These are phyloP conservation scores for Penicillium robsamsonii DNA, from an alignment of 495 filamentous ascomycete species.

Conservation along the genomic window DNA sequence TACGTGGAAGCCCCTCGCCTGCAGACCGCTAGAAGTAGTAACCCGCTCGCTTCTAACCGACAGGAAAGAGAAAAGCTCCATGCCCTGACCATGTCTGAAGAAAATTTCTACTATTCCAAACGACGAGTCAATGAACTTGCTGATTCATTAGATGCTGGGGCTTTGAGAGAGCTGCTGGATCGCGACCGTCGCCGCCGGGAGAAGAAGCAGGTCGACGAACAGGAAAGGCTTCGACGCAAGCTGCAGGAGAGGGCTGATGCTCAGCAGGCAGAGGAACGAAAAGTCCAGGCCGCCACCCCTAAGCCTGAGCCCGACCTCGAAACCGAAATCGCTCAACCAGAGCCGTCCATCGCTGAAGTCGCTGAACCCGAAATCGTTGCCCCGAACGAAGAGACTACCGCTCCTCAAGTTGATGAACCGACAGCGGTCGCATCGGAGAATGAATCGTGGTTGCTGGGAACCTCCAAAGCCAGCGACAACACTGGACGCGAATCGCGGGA, in stretches of 20 bases:
- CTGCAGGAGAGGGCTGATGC: constrained; percentile 69
- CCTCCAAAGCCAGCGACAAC: constrained; percentile 29
- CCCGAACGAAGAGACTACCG: neutral
- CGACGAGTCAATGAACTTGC: constrained; percentile 77
- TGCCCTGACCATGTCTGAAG: constrained; percentile 53
- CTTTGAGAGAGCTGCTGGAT: constrained; percentile 79
- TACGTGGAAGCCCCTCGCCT: constrained; percentile 64
- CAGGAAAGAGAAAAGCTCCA: constrained; percentile 41
- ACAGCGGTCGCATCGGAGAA: constrained; percentile 11
- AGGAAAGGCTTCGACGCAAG: constrained; percentile 65
- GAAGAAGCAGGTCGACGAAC: constrained; percentile 66
- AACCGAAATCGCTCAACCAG: neutral
- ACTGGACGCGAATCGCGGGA: constrained; percentile 32
- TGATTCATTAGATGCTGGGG: constrained; percentile 75
- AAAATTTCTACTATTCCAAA: constrained; percentile 58
- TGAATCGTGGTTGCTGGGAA: constrained; percentile 36
- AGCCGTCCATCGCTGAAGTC: constrained; percentile 4
- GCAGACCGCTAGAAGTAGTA: constrained; percentile 34
- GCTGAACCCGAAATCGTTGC: neutral
- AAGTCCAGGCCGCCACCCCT: constrained; percentile 25
- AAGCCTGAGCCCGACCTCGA: constrained; percentile 5
- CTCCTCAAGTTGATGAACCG: constrained; percentile 8
- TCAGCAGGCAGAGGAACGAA: constrained; percentile 47
- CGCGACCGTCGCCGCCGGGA: constrained; percentile 76
- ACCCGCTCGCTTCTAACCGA: constrained; percentile 38